Evolutionary conservation across 306 rosid genomes (phyloP), one percentile per base, ranked within the genome.

Genomic region (Cicer chorassanicum): DNA sequence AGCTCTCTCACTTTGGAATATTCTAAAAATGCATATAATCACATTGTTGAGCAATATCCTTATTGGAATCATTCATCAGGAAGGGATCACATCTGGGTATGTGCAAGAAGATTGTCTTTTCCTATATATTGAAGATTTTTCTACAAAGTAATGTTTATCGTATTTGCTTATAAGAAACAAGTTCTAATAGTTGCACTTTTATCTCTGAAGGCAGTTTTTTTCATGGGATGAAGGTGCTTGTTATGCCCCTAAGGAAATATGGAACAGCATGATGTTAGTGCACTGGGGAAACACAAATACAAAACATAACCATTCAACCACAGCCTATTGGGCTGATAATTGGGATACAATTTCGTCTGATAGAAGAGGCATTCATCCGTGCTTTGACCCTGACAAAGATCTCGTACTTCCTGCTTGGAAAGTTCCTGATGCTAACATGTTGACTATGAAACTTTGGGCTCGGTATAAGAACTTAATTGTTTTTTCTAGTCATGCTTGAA

Each of bases 161-260:
- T 78, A 38, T 77, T 66, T 46, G 36, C 57, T 61, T 62, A 36
- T 73, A 39, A 50, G 56, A 60, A 69, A 65, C 42, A 18, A 5
- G 39, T 65, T 81, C 82, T 89, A 83, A 87, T 76, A 69, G 80
- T 43, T 83, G 68, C 43, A 16, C 79, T 73, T 83, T 76, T 83
- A 49, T 75, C 45, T 80, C 72, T 82, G 85, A 90, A 74, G 87
- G 82, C 99, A 94, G 99, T 94, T 78, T 65, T 94, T 91, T 85
- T 87, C 99, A 65, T 94, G 99, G 99, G 99, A 94, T 84, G 99
- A 94, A 88, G 97, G 99, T 80, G 97, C 99, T 76, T 94, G 99
- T 88, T 94, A 92, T 89, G 97, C 99, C 64, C 99, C 99, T 9
- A 94, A 94, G 88, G 99, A 94, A 87, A 94, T 94, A 86, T 91